Conservation (phyloP, 305 asterid species). For the Striga hermonthica region DNA sequence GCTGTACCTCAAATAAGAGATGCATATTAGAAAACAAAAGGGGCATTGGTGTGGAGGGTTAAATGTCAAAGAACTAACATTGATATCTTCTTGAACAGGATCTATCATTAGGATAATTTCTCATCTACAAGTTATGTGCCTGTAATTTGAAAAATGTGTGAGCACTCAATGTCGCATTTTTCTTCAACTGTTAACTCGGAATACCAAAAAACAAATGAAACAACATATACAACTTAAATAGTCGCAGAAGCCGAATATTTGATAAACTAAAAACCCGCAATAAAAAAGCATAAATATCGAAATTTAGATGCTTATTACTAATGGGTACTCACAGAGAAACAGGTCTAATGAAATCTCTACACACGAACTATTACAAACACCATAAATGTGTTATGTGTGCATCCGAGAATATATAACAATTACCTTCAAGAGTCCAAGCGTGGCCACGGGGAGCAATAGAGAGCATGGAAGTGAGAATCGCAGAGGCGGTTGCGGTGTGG, state of each 20-base stretch:
- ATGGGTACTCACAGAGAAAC: too few relatives aligned
- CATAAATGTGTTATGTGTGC: background rate
- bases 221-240: too few relatives aligned
- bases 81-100: too few relatives aligned
- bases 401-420: conserved; percentile 1
- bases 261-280: too few relatives aligned
- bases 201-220: too few relatives aligned
- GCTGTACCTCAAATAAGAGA: conserved; percentile 32
- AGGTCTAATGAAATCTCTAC: background rate
- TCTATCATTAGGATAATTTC: too few relatives aligned
- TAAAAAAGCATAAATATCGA: too few relatives aligned
- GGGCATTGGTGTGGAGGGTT: background rate
- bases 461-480: conserved; percentile 89
- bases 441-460: conserved; percentile 65
- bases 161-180: conserved; percentile 4
- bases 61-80: too few relatives aligned
- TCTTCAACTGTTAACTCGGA: background rate
- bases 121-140: too few relatives aligned
- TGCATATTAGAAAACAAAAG: too few relatives aligned
- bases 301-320: too few relatives aligned
- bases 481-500: conserved; percentile 91
- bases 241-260: too few relatives aligned
- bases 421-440: conserved; percentile 93
- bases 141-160: background rate
- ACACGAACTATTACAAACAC: conserved; percentile 1